These are phyloP conservation scores for Starmerella vitae DNA, from an alignment of 805 yeast genomes.

Conservation along the genomic window DNA sequence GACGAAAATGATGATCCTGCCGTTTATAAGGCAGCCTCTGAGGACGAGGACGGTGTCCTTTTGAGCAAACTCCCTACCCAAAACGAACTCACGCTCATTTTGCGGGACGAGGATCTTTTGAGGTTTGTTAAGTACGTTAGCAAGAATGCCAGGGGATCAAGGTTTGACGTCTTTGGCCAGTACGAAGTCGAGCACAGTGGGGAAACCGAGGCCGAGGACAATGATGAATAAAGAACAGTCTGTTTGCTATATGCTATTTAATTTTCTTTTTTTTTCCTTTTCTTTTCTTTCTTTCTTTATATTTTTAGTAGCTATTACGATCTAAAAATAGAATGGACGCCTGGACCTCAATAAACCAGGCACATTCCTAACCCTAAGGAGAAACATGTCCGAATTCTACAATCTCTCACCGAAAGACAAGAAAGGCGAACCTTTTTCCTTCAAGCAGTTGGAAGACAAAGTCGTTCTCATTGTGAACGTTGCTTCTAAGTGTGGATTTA, in stretches of 20 bases:
- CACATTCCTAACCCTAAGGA: no score
- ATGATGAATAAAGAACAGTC: neutral
- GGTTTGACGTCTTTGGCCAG: constrained; percentile 79
- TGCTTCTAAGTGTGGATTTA: constrained; percentile 73
- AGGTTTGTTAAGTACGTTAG: constrained; percentile 89
- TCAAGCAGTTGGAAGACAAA: constrained; percentile 55
- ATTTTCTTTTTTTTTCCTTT: no score
- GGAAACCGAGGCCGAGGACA: constrained; percentile 31
- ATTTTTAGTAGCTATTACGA: no score
- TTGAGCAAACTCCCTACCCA: constrained; percentile 69
- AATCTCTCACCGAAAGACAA: constrained; percentile 50
- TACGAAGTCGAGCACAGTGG: constrained; percentile 55
- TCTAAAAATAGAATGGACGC: no score
- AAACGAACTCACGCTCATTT: constrained; percentile 65
- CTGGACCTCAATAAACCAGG: no score
- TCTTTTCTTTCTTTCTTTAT: no score
- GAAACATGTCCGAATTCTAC: constrained; percentile 56
- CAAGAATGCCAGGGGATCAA: constrained; percentile 69
- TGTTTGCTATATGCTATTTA: no score
- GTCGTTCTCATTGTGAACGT: constrained; percentile 77
- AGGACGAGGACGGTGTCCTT: constrained; percentile 59
- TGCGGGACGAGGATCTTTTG: constrained; percentile 74
- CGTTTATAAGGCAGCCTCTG: constrained; percentile 47
- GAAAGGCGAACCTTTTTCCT: constrained; percentile 46
- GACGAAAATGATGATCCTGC: constrained; percentile 66